Percentiles rank a stretch among this genome's conserved stretches.
These are phyloP conservation scores for Citrus inodora DNA, from an alignment of 345 rosid genomes.

Conservation along the genomic window DNA sequence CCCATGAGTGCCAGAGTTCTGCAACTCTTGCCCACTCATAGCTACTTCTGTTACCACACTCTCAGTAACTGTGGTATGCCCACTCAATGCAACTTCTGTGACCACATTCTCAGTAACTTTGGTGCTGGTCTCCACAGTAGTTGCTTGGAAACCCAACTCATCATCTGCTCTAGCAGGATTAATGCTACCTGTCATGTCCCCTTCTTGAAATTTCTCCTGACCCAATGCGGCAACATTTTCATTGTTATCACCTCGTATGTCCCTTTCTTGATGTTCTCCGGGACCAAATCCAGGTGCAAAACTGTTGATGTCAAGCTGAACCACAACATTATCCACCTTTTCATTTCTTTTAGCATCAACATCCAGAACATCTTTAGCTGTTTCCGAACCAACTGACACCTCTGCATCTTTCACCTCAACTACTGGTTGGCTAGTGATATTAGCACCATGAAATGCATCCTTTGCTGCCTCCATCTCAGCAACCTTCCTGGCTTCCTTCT, in stretches of 20 bases:
- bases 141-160: slow-evolving; percentile 16
- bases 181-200: slow-evolving; percentile 4
- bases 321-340: slow-evolving; percentile 38
- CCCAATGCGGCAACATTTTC: slow-evolving; percentile 18
- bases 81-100: slow-evolving; percentile 31
- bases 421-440: slow-evolving; percentile 17
- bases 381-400: slow-evolving; percentile 24
- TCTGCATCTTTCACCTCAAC: slow-evolving; percentile 18
- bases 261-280: slow-evolving; percentile 21
- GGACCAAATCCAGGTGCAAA: slow-evolving; percentile 28
- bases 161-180: slow-evolving; percentile 22
- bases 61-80: slow-evolving; percentile 24
- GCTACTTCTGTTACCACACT: slow-evolving; percentile 30
- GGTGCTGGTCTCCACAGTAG: slow-evolving; percentile 20
- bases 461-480: background rate
- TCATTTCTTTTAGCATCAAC: slow-evolving; percentile 17
- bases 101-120: slow-evolving; percentile 25
- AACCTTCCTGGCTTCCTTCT: background rate
- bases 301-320: slow-evolving; percentile 40
- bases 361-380: slow-evolving; percentile 13
- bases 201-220: slow-evolving; percentile 20
- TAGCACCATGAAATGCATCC: slow-evolving; percentile 33
- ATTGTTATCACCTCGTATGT: slow-evolving; percentile 2
- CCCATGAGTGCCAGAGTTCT: slow-evolving; percentile 24
- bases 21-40: slow-evolving; percentile 31